Percentiles rank a stretch among this genome's conserved stretches.
These are phyloP conservation scores for Leptographium lundbergii DNA, from an alignment of 2,329 filamentous ascomycete species.

Conservation along the genomic window DNA sequence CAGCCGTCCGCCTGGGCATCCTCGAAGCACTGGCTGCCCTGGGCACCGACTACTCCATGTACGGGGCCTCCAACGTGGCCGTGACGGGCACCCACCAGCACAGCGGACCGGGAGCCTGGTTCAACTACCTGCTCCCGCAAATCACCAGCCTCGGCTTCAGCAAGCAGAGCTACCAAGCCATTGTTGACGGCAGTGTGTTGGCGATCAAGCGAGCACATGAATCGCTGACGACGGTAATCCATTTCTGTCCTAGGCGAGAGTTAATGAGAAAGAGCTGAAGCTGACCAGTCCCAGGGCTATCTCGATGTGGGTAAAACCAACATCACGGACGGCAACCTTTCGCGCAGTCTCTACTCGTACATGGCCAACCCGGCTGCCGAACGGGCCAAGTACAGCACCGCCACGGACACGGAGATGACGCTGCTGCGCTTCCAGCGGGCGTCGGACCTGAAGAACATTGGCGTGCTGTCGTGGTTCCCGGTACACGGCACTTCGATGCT, in stretches of 20 bases:
- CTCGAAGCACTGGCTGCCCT: conserved; percentile 58
- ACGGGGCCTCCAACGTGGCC: conserved; percentile 70
- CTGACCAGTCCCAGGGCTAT: conserved; percentile 34
- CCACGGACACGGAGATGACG: conserved; percentile 57
- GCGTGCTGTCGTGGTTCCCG: conserved; percentile 80
- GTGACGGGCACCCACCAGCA: conserved; percentile 91
- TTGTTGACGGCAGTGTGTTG: conserved; percentile 72
- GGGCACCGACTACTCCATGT: conserved; percentile 60
- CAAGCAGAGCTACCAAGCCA: conserved; percentile 74
- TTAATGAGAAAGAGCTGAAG: neutral
- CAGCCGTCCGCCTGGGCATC: conserved; percentile 77
- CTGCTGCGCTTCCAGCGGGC: conserved; percentile 65
- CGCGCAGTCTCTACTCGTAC: conserved; percentile 80
- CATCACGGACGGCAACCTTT: conserved; percentile 69
- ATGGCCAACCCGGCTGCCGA: conserved; percentile 72
- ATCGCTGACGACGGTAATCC: conserved; percentile 39
- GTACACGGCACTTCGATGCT: conserved; percentile 86
- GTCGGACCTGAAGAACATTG: conserved; percentile 63
- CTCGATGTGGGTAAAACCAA: conserved; percentile 58
- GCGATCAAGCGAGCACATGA: conserved; percentile 76
- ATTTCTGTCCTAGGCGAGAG: conserved; percentile 10
- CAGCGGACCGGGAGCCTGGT: conserved; percentile 80
- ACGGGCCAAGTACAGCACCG: conserved; percentile 49
- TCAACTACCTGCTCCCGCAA: conserved; percentile 88
- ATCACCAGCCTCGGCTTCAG: conserved; percentile 81